Evolutionary conservation across 345 rosid species (phyloP), one percentile per base, ranked within the genome.

Genomic region (Eucalyptus rudis): DNA sequence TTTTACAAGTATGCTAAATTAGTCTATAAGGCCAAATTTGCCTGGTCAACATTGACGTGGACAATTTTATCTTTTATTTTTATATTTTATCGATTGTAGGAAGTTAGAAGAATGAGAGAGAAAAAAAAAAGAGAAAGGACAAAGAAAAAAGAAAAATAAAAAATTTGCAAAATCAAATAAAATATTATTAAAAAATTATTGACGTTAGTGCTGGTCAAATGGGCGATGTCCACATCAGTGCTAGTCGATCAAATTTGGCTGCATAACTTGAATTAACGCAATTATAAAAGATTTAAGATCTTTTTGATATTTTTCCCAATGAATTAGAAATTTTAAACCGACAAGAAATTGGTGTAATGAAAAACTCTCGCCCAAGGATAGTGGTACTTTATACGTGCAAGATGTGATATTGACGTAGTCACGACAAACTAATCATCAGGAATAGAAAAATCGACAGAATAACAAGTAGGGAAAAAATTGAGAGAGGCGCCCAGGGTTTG

Each of bases 211-310:
- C 4, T 52, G 58, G 24, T 2, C 4, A 19, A 52, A 52, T 52
- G 24, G 9, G 1, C 0, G 4, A 52, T 0, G 4, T 52, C 4
- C 4, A 19, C 0, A 2, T 52, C 0, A 19, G 10, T 0, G 2
- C 0, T 0, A 52, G 4, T 2, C 0, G 0, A 4, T 10, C 2
- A 52, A 52, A 52, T 52, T 52, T 7, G 4, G 10, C 58, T 7
- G 25, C 24, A 19, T 52, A 52, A 52, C 7, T 52, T 52, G 10
- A 52, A 2, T 19, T 52, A 52, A 52, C 2, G 19, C 1, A 52
- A 52, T 52, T 20, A 19, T 24, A 19, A 52, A 52, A 52, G 2
- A 52, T 52, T 52, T 3, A 52, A 8, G 58, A 19, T 52, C 2
- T 52, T 52, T 52, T 19, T 52, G 25, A 2, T 19, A 19, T 52